Base-by-base conservation (phyloP, 1,284 basidiomycete genomes). In the Cryptococcus jaspeensis region DNA sequence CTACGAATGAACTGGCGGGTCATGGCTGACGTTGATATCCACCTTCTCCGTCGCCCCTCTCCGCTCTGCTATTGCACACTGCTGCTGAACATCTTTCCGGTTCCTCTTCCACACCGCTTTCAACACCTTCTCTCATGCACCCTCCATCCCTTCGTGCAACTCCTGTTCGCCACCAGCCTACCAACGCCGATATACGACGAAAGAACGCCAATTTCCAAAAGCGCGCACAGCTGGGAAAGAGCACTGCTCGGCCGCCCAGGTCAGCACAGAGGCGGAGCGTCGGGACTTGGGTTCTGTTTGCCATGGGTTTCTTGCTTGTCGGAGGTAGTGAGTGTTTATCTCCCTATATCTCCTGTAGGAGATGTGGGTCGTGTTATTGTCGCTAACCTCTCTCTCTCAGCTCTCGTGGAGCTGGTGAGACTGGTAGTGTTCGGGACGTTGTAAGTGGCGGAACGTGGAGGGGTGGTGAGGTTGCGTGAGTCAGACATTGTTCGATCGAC, bases 151-250 rank as follows among this genome's bases (percentile, higher is more conserved):
- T 32, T 32, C 9, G 9, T 9, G 4, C 28, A 4, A 32, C 9
- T 37, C 41, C 15, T 52, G 41, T 38, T 38, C 18, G 2, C 8
- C 22, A 12, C 46, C 42, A 76, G 74, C 73, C 73, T 22, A 75
- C 72, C 44, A 67, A 67, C 60, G 67, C 67, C 32, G 73, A 74
- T 61, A 76, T 76, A 58, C 58, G 63, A 48, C 66, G 74, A 48
- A 76, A 76, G 59, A 76, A 76, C 58, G 73, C 73, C 48, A 72
- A 74, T 56, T 75, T 76, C 52, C 69, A 65, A 35, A 65, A 67
- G 6, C 60, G 74, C 38, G 72, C 74, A 9, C 60, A 66, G 52
- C 70, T 71, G 5, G 74, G 74, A 6, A 76, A 74, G 58, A 57
- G 58, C 35, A 76, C 74, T 35, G 61, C 64, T 6, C 47, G 71